A percentile compares a stretch with the other conserved stretches of the same genome.
Evolutionary conservation across 1,284 basidiomycete genomes (phyloP).

Genomic region (Hymenochaete sp.): DNA sequence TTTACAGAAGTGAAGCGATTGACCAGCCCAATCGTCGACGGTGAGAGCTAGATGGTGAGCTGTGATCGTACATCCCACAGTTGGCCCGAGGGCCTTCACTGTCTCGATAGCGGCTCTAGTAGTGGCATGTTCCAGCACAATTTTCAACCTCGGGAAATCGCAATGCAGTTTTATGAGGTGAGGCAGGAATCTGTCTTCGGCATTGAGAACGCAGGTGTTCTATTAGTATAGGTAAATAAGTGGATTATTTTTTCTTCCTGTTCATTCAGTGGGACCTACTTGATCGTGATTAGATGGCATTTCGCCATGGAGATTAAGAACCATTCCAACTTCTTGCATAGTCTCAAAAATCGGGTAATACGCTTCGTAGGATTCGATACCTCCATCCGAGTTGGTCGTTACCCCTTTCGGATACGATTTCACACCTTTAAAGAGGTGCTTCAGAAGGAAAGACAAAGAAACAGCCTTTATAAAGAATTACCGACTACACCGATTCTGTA

Average conservation of each 20-base stretch:
- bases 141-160: conserved; percentile 86
- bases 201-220: conserved; percentile 92
- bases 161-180: conserved; percentile 81
- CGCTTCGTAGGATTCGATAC: conserved; percentile 92
- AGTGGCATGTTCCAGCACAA: conserved; percentile 99
- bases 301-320: conserved; percentile 96
- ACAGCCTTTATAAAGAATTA: conserved; percentile 27
- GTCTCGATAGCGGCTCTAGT: conserved; percentile 91
- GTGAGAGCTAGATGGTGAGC: conserved; percentile 93
- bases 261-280: conserved; percentile 22
- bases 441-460: conserved; percentile 5
- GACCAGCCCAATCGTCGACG: conserved; percentile 96
- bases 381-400: conserved; percentile 94
- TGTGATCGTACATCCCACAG: conserved; percentile 95
- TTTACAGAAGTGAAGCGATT: conserved; percentile 96
- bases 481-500: conserved; percentile 76
- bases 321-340: conserved; percentile 91
- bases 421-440: conserved; percentile 50
- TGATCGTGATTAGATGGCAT: conserved; percentile 79
- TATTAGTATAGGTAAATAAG: conserved; percentile 27
- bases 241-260: no score
- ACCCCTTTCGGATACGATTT: conserved; percentile 98
- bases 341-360: conserved; percentile 94
- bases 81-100: conserved; percentile 76
- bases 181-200: conserved; percentile 84